A percentile compares a stretch with the other conserved stretches of the same genome.
Conservation (phyloP, 371 early-diverging fungal species). For the Rhizopus stolonifer region DNA sequence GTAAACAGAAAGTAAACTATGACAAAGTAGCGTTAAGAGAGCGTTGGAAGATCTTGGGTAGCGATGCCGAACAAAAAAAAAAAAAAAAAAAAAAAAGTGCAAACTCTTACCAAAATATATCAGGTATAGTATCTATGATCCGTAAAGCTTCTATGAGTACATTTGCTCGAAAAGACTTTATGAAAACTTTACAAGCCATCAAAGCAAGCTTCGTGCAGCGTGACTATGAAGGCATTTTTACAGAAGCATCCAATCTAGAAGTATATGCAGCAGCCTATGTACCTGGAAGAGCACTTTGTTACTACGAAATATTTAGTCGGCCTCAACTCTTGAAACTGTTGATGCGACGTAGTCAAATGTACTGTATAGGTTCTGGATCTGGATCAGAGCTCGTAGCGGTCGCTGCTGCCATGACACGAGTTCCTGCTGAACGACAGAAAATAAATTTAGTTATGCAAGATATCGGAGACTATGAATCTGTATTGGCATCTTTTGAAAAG, state of each 20-base stretch:
- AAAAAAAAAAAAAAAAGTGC: neutral
- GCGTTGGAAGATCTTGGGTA: conserved; percentile 40
- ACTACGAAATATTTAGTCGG: conserved; percentile 70
- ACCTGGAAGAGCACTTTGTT: conserved; percentile 85
- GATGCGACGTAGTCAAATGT: conserved; percentile 39
- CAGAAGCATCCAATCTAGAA: conserved; percentile 64
- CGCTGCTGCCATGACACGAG: conserved; percentile 70
- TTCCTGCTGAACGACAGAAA: conserved; percentile 44
- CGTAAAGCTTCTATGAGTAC: conserved; percentile 63
- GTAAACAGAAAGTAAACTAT: conserved; percentile 14
- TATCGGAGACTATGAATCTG: conserved; percentile 65
- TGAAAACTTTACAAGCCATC: conserved; percentile 65
- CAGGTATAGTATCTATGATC: conserved; percentile 65
- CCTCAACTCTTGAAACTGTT: conserved; percentile 55
- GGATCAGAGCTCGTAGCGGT: conserved; percentile 87
- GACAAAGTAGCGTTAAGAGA: conserved; percentile 38
- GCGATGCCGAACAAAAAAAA: conserved; percentile 59
- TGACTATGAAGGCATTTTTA: conserved; percentile 84
- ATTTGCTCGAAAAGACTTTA: conserved; percentile 62
- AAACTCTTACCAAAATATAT: neutral
- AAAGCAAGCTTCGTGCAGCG: conserved; percentile 79
- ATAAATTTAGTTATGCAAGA: conserved; percentile 67
- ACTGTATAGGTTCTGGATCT: conserved; percentile 82
- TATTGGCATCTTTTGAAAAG: conserved; percentile 32
- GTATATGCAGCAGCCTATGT: conserved; percentile 87